These are phyloP conservation scores for Aspergillus melleus DNA, from an alignment of 2,329 filamentous ascomycete species.

Conservation along the genomic window DNA sequence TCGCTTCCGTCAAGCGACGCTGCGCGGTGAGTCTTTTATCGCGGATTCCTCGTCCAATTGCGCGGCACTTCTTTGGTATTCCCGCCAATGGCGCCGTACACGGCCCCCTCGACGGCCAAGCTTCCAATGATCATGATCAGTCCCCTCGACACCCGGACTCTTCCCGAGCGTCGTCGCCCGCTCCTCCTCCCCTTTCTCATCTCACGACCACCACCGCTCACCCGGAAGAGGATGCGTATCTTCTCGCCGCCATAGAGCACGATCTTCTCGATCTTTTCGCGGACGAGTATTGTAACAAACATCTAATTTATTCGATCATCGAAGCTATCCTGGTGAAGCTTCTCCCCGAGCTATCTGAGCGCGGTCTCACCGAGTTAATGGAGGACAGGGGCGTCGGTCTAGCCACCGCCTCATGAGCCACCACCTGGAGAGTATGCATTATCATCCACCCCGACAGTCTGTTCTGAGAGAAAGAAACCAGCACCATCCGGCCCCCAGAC, in stretches of 20 bases:
- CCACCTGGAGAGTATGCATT: neutral
- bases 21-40: constrained; percentile 46
- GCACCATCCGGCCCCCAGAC: neutral
- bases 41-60: constrained; percentile 46
- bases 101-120: constrained; percentile 3
- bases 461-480: neutral
- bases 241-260: constrained; percentile 61
- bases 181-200: neutral
- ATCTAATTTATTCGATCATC: constrained; percentile 78
- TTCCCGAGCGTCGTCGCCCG: constrained; percentile 12
- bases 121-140: neutral
- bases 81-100: constrained; percentile 10
- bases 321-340: constrained; percentile 80
- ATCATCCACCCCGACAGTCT: neutral
- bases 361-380: constrained; percentile 69
- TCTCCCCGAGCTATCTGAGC: constrained; percentile 78
- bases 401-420: constrained; percentile 15
- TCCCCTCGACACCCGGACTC: constrained; percentile 1
- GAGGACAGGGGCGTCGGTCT: constrained; percentile 62
- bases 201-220: neutral
- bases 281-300: constrained; percentile 89
- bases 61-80: constrained; percentile 46
- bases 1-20: constrained; percentile 44
- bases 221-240: constrained; percentile 45
- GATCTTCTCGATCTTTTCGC: constrained; percentile 70